phyloP scores from a whole-genome alignment of 1,284 basidiomycete genomes.

The Neolentinus lepideus region DNA sequence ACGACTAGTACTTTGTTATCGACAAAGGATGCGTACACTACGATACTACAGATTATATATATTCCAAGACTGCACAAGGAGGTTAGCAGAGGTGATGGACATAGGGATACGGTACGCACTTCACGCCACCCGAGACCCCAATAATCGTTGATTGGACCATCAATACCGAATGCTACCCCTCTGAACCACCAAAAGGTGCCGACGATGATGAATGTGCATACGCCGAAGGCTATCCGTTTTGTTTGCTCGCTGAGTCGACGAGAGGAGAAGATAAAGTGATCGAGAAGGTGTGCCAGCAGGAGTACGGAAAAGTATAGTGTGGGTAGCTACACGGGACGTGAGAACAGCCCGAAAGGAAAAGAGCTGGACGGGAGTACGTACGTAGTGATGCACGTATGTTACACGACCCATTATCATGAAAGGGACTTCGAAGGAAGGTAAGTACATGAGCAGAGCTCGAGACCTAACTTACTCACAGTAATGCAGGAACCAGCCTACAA shows the following conservation, averaged over 20 bases:
- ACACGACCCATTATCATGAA: slow-evolving; percentile 97
- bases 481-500: slow-evolving; percentile 91
- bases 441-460: not conserved
- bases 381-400: slow-evolving; percentile 87
- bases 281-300: slow-evolving; percentile 85
- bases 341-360: slow-evolving; percentile 1
- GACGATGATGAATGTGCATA: slow-evolving; percentile 56
- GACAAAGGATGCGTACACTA: not conserved
- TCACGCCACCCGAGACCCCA: slow-evolving; percentile 80
- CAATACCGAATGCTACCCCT: slow-evolving; percentile 83
- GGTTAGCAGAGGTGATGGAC: slow-evolving; percentile 4
- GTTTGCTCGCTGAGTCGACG: slow-evolving; percentile 51
- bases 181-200: slow-evolving; percentile 93
- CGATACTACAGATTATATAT: slow-evolving; percentile 27
- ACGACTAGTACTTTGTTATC: too few relatives aligned
- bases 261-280: slow-evolving; percentile 86
- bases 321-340: slow-evolving; percentile 56
- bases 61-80: slow-evolving; percentile 28
- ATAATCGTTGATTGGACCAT: slow-evolving; percentile 76
- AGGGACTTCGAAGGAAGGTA: slow-evolving; percentile 49
- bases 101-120: slow-evolving; percentile 33
- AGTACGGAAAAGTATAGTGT: slow-evolving; percentile 95
- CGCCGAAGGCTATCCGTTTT: slow-evolving; percentile 70
- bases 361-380: slow-evolving; percentile 28
- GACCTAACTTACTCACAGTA: slow-evolving; percentile 49